Percentiles rank a stretch among this genome's conserved stretches.
These are phyloP conservation scores for Daedalea quercina DNA, from an alignment of 768 basidiomycete genomes.

Conservation along the genomic window DNA sequence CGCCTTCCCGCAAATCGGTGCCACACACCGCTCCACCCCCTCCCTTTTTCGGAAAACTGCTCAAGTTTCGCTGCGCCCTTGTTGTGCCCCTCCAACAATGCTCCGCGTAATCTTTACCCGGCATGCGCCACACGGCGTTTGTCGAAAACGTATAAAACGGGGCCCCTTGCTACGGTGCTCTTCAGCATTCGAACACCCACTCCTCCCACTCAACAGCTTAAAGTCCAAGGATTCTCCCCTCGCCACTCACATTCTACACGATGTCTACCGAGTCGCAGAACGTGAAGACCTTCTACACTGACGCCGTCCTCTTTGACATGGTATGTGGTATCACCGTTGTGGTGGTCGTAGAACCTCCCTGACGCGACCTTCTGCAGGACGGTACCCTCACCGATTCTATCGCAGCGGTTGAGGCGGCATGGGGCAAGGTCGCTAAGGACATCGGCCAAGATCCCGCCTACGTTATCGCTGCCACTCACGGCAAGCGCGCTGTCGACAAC, in stretches of 20 bases:
- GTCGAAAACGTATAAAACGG: not conserved
- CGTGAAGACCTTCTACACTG: constrained; percentile 35
- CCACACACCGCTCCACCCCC: not conserved
- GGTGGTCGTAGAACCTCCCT: not conserved
- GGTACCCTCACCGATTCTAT: constrained; percentile 73
- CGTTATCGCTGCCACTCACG: constrained; percentile 73
- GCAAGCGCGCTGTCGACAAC: constrained; percentile 73
- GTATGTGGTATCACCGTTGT: constrained; percentile 26
- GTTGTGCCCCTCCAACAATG: not conserved
- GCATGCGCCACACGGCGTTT: not conserved
- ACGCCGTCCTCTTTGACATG: constrained; percentile 67
- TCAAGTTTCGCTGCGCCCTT: not conserved
- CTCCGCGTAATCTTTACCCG: not conserved
- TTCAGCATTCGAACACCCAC: not conserved
- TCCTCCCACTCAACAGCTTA: not conserved
- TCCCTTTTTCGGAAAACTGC: not conserved
- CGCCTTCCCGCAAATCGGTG: not conserved
- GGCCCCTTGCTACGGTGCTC: not conserved
- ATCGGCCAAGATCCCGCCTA: constrained; percentile 60
- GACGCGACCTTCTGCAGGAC: constrained; percentile 32
- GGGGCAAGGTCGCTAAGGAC: constrained; percentile 65
- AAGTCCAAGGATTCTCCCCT: not conserved
- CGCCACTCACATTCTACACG: not conserved
- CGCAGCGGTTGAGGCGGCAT: constrained; percentile 66
- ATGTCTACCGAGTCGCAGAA: constrained; percentile 16